These are phyloP conservation scores for Cordia subcordata DNA, from an alignment of 257 asterid species.

Conservation along the genomic window DNA sequence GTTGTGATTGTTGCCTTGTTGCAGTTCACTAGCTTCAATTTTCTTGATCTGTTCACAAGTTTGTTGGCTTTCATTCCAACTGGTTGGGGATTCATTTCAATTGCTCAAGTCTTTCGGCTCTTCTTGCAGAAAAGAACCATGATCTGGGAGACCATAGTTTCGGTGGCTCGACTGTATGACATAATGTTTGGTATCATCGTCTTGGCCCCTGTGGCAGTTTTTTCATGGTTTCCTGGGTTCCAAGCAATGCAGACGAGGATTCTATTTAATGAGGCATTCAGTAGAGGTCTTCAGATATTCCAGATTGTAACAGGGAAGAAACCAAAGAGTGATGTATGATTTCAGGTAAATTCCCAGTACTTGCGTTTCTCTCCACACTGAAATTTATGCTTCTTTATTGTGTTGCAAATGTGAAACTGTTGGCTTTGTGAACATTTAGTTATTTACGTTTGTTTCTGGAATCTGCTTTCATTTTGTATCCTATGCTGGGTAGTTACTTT, in stretches of 20 bases:
- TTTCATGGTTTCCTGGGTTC: conserved; percentile 97
- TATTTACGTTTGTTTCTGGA: conserved; percentile 1
- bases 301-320: conserved; percentile 50
- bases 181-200: conserved; percentile 89
- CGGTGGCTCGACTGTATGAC: conserved; percentile 81
- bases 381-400: not conserved
- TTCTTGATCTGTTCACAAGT: conserved; percentile 78
- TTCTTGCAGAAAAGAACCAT: conserved; percentile 46
- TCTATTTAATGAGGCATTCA: conserved; percentile 91
- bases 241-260: conserved; percentile 99
- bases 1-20: conserved; percentile 60
- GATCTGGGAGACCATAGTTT: conserved; percentile 72
- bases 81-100: conserved; percentile 84
- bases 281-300: conserved; percentile 94
- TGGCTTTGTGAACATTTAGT: not conserved
- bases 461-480: not conserved
- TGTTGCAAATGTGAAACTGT: not conserved
- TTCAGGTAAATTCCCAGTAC: no score
- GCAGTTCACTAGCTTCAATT: conserved; percentile 62
- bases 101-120: conserved; percentile 86
- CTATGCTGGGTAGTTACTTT: no score
- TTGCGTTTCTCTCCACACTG: not conserved
- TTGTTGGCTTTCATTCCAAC: conserved; percentile 90
- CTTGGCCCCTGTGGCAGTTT: conserved; percentile 78
- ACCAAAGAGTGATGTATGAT: conserved; percentile 1